Evolutionary conservation across 768 basidiomycete genomes (phyloP).

Genomic region (Calocybe indica): DNA sequence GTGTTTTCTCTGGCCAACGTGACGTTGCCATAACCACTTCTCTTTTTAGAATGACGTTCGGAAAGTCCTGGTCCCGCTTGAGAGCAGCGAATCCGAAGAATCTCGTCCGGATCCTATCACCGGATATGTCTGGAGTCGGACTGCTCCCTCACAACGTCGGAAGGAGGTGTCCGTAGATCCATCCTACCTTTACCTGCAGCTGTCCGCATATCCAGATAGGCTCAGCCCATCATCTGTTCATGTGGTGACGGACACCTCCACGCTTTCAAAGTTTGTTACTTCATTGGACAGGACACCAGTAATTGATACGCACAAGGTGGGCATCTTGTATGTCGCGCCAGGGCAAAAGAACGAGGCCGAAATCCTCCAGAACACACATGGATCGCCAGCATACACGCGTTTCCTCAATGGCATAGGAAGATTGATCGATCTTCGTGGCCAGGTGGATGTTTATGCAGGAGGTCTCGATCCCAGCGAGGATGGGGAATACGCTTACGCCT

Average conservation of each 20-base stretch:
- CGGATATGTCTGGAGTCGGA: constrained; percentile 84
- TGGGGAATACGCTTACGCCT: constrained; percentile 95
- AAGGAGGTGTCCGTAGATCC: constrained; percentile 86
- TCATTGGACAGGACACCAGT: constrained; percentile 83
- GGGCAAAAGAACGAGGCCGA: constrained; percentile 82
- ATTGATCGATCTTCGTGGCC: constrained; percentile 82
- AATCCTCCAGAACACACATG: constrained; percentile 85
- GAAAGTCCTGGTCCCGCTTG: constrained; percentile 14
- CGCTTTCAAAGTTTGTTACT: constrained; percentile 52
- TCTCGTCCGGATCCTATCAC: constrained; percentile 66
- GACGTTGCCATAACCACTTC: neutral
- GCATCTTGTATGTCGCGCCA: constrained; percentile 92
- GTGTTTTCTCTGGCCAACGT: neutral
- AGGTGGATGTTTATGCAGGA: constrained; percentile 89
- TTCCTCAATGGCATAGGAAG: constrained; percentile 89
- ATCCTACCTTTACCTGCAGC: constrained; percentile 76
- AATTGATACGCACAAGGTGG: constrained; percentile 96
- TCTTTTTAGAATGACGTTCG: constrained; percentile 19
- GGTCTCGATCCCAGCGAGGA: constrained; percentile 88
- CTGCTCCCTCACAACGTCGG: constrained; percentile 82
- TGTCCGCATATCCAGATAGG: constrained; percentile 61
- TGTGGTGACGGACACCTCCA: constrained; percentile 45
- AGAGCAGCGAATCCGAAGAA: constrained; percentile 16
- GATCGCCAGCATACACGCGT: constrained; percentile 90
- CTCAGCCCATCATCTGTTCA: constrained; percentile 32